Base-by-base conservation (phyloP, 1,284 basidiomycete species). In the Heterobasidion annosum region DNA sequence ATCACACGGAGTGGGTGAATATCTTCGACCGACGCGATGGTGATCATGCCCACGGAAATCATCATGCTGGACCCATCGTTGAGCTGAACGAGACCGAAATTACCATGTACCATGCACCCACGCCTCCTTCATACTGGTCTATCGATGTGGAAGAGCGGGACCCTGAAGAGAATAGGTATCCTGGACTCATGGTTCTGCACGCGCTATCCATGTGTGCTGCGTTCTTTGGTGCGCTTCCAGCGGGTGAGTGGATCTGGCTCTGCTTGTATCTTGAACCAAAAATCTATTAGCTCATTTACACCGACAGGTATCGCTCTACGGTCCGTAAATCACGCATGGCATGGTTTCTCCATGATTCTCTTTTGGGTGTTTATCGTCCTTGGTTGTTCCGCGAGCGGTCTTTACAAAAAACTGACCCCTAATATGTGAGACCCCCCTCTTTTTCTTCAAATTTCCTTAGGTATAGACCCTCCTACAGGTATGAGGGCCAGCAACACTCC, bases 101-200 rank as follows among this genome's bases (percentile, higher is more conserved):
- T 47, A 73, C 79, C 18, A 65, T 79, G 60, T 69, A 72, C 56
- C 89, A 91, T 65, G 65, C 70, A 1, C 81, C 83, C 0, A 88
- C 85, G 0, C 85, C 86, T 0, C 79, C 83, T 0, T 91, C 89
- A 3, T 93, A 91, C 65, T 91, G 82, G 68, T 82, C 85, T 7
- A 79, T 87, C 59, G 89, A 91, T 65, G 78, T 82, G 61, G 81
- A 85, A 44, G 75, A 79, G 53, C 68, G 67, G 2, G 73, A 75
- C 54, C 66, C 71, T 10, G 66, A 68, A 13, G 68, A 74, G 47
- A 61, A 70, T 32, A 73, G 80, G 44, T 77, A 85, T 64, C 82
- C 83, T 18, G 76, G 75, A 10, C 68, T 91, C 50, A 88, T 92
- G 71, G 72, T 75, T 44, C 66, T 80, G 2, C 90, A 93, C 66